Conservation (phyloP, 495 filamentous ascomycete species). For the Tuber melanosporum region DNA sequence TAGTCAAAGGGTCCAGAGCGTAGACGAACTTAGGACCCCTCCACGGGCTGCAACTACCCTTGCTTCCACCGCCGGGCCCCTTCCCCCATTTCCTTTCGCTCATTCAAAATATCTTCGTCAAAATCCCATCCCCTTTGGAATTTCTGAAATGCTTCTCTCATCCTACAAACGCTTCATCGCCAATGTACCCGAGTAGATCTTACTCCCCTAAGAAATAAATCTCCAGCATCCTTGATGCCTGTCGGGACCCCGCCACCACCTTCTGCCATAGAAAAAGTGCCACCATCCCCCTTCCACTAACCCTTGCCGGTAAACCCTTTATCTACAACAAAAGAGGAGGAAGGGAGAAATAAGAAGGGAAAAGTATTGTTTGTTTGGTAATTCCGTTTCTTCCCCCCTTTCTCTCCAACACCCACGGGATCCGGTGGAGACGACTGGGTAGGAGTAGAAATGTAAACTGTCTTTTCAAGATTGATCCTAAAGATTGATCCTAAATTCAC, state of each 20-base stretch:
- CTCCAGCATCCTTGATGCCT: conserved; percentile 83
- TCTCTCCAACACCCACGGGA: too few species aligned
- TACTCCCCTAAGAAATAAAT: conserved; percentile 79
- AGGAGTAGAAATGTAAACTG: too few species aligned
- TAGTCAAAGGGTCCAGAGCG: too few species aligned
- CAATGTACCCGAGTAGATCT: conserved; percentile 60
- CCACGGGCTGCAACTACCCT: too few species aligned
- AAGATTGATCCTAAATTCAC: too few species aligned
- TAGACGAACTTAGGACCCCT: too few species aligned
- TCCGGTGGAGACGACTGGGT: too few species aligned
- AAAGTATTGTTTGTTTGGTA: conserved; percentile 84
- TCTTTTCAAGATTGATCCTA: too few species aligned
- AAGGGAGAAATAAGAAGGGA: conserved; percentile 89
- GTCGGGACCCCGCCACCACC: conserved; percentile 66
- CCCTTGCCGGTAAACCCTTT: conserved; percentile 52
- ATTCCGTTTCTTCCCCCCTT: too few species aligned
- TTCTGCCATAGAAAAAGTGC: conserved; percentile 51
- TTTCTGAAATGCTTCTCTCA: conserved; percentile 78
- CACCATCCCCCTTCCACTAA: conserved; percentile 77
- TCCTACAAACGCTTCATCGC: conserved; percentile 92
- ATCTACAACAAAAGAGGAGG: neutral
- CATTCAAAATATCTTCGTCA: conserved; percentile 40
- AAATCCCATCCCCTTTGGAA: conserved; percentile 82
- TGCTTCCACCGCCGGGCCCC: too few species aligned
- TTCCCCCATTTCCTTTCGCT: conserved; percentile 45